A percentile compares a stretch with the other conserved stretches of the same genome.
These are phyloP conservation scores for Penicillium nucicola DNA, from an alignment of 495 filamentous ascomycete genomes.

Conservation along the genomic window DNA sequence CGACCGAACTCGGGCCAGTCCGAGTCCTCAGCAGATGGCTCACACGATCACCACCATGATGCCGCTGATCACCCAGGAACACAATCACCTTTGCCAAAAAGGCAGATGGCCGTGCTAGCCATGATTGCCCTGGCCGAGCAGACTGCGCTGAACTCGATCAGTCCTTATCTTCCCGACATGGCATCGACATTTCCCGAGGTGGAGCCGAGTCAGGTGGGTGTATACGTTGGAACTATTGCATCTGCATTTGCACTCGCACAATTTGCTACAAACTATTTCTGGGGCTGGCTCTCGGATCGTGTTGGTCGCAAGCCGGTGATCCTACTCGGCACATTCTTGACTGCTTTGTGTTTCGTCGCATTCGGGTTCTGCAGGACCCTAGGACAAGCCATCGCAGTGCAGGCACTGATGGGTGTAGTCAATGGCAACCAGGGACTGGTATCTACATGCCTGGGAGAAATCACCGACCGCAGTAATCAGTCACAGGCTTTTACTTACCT, in stretches of 20 bases:
- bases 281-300: constrained; percentile 87
- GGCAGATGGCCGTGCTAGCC: constrained; percentile 79
- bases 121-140: constrained; percentile 90
- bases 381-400: constrained; percentile 78
- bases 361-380: constrained; percentile 87
- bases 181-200: constrained; percentile 81
- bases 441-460: constrained; percentile 88
- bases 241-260: constrained; percentile 91
- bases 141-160: constrained; percentile 93
- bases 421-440: constrained; percentile 91
- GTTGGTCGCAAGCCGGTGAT: constrained; percentile 94
- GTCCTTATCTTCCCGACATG: constrained; percentile 95
- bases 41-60: constrained; percentile 29
- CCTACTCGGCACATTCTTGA: constrained; percentile 76
- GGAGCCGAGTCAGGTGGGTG: constrained; percentile 62
- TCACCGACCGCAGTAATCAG: constrained; percentile 94
- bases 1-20: constrained; percentile 51
- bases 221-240: constrained; percentile 88
- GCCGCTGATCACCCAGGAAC: constrained; percentile 17
- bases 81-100: constrained; percentile 72
- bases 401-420: constrained; percentile 84
- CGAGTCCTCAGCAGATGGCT: constrained; percentile 33
- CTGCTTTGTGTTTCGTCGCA: constrained; percentile 73
- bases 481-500: constrained; percentile 87
- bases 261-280: constrained; percentile 86